Base-by-base conservation (phyloP, 345 rosid species). In the Zanthoxylum bungeanum region DNA sequence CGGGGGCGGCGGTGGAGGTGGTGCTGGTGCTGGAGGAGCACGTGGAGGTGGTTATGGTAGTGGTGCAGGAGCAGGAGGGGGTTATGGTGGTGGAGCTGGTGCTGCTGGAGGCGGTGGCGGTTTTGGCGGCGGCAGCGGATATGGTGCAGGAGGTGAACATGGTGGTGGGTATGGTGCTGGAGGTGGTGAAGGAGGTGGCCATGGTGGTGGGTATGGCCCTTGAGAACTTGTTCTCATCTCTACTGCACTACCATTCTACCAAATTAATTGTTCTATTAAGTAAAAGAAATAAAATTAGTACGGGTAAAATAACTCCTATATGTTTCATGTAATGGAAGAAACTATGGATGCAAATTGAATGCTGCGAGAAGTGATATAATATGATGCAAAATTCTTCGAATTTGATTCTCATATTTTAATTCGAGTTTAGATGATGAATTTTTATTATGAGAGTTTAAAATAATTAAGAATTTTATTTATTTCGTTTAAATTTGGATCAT, bases 1-100 rank as follows among this genome's bases (percentile, higher is more conserved):
- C 9, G 64, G 78, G 2, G 63, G 76, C 19, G 78, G 74, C 0
- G 75, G 74, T 0, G 85, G 83, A 0, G 78, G 85, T 0, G 79
- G 77, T 0, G 52, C 70, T 19, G 82, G 83, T 7, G 70, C 51
- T 1, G 78, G 82, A n/a, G 80, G 85, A 14, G 77, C 44, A 16
- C 55, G 33, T 25, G 80, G 82, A 30, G 77, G 73, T 3, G 77
- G 77, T 16, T 75, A 72, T 22, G 79, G 75, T 34, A 36, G 71
- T 10, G 77, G 74, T 21, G 82, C 72, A 31, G 73, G 68, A 50
- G 68, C 62, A 2, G 74, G 75, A 34, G 80, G 57, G 11, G 64
- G 63, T 39, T 71, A 73, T 7, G 66, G 70, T 21, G 79, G 79
- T 24, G 71, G 64, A 30, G 66, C 63, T 0, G 66, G 74, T 21